Base-by-base conservation (phyloP, 768 basidiomycete genomes). In the Plicaturopsis crispa region DNA sequence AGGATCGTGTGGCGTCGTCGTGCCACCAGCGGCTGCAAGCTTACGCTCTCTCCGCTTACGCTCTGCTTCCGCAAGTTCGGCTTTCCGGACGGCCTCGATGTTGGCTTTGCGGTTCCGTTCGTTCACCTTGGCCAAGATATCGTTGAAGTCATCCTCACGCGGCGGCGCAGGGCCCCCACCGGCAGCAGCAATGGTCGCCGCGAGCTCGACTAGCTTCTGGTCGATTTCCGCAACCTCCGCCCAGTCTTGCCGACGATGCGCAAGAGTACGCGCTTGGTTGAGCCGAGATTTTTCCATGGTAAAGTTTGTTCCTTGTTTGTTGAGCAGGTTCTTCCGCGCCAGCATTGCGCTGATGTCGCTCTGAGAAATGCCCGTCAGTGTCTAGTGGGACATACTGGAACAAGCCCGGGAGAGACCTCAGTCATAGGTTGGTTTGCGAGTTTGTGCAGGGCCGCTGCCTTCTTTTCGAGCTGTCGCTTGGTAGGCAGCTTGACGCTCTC, bases 81-180 rank as follows among this genome's bases (percentile, higher is more conserved):
- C 84, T 46, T 74, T 77, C 42, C 86, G 70, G 37, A 91, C 75
- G 3, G 76, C 75, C 51, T 93, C 94, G 47, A 78, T 46, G 41
- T 94, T 94, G 21, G 83, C 81, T 54, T 75, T 82, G 40, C 86
- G 73, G 57, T 97, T 97, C 40, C 90, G 76, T 61, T 92, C 89
- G 54, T 94, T 97, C 38, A 98, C 80, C 52, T 66, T 77, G 12
- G 85, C 76, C 18, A 94, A 69, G 52, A 75, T 60, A 45, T 86
- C 75, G 7, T 51, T 56, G 5, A 57, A 52, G 5, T 50, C 54
- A 11, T 56, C 56, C 14, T 43, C 44, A 16, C 34, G 42, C 31
- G 37, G 47, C 7, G 55, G 55, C 13, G 41, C 42, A 23, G 8
- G 8, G 6, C 24, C 31, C 33, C 33, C 38, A 12, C 31, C 11